Percentiles rank a stretch among this genome's conserved stretches.
phyloP scores from a whole-genome alignment of 1,284 basidiomycete species.

The Melampsora abietis-canadensis region DNA sequence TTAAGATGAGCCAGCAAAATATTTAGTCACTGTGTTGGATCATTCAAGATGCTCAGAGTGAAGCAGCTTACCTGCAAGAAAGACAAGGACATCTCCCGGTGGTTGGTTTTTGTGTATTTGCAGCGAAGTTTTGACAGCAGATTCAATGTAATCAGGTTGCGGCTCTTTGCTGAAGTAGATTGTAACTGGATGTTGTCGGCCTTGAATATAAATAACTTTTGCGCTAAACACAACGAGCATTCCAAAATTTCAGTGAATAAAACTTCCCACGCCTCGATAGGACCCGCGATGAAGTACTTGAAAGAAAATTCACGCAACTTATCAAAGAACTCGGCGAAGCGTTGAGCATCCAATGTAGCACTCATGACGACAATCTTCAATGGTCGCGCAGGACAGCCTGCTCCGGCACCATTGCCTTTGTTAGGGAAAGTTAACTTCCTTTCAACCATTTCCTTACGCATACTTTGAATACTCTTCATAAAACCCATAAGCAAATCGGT shows the following conservation, averaged over 20 bases:
- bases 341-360: conserved; percentile 90
- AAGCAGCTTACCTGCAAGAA: conserved; percentile 68
- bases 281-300: not conserved
- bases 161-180: conserved; percentile 63
- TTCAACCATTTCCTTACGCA: conserved; percentile 58
- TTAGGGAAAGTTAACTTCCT: conserved; percentile 56
- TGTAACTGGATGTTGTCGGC: conserved; percentile 82
- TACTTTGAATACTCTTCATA: conserved; percentile 62
- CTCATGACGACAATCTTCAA: conserved; percentile 95
- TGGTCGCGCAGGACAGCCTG: conserved; percentile 49
- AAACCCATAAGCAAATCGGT: conserved; percentile 92
- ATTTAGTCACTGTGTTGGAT: conserved; percentile 7
- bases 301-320: conserved; percentile 56
- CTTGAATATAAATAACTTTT: conserved; percentile 83
- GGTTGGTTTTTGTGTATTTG: conserved; percentile 79
- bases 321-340: conserved; percentile 83
- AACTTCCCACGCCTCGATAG: not conserved
- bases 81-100: conserved; percentile 84
- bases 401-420: conserved; percentile 44
- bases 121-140: conserved; percentile 82
- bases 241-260: conserved; percentile 50
- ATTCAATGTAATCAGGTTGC: conserved; percentile 81
- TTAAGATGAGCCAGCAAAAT: not conserved
- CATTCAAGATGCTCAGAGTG: not conserved
- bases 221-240: conserved; percentile 58